Evolutionary conservation across 805 yeast genomes (phyloP), one percentile per base, ranked within the genome.

Genomic region (Lipomyces yamanashiensis): DNA sequence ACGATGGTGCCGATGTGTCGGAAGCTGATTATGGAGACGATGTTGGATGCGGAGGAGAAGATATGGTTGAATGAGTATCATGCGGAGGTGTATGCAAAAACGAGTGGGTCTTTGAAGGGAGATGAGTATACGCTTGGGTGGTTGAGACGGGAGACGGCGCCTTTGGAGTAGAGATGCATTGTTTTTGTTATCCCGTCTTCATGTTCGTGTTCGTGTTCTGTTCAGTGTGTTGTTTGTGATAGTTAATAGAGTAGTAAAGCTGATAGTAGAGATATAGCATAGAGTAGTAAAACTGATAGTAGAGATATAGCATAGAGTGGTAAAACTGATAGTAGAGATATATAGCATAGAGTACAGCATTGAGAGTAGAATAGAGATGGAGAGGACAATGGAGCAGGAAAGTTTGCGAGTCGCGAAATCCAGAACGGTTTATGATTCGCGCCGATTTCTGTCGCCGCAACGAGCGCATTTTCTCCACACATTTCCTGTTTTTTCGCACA

Each of bases 1-100:
- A 93, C 98, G 0, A 75, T 86, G 70, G 80, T 76, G 89, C 99
- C 99, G 19, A 88, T 89, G 75, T 90, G 96, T 74, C 81, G 81
- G 67, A 85, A 84, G 56, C 81, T 93, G 73, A 91, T 92, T 63
- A 90, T 92, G 72, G 74, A 70, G 7, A 68, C 71, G 6, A 68
- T 90, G 73, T 79, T 93, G 69, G 80, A 83, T 1, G 64, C 67
- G 0, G 87, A 84, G 17, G 98, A 93, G 75, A 81, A 81, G 61
- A 70, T 74, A 0, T 87, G 91, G 87, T 79, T 95, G 64, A 86
- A 95, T 72, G 70, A 73, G 0, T 92, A 89, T 73, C 92, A 92
- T 74, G 70, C 73, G 9, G 74, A 73, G 37, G 82, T 92, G 21
- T 83, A 88, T 81, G 73, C 79, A 3, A 82, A 79, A 21, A 74